Base-by-base conservation (phyloP, 352 stramenopile species). In the Phytophthora ohioensis region DNA sequence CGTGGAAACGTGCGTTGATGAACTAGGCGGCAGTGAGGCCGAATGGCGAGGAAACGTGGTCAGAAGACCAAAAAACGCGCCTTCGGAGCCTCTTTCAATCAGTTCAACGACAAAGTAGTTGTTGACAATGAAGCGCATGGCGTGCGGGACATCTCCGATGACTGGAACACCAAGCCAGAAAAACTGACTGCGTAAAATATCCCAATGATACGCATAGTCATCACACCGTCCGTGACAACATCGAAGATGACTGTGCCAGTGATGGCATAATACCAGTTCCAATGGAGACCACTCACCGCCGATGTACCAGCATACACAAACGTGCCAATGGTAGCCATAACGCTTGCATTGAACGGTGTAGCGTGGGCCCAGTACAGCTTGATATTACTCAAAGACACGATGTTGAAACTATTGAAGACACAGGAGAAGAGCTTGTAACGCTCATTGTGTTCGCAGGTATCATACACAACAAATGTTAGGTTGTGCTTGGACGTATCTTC, bases 261-360 rank as follows among this genome's bases (percentile, higher is more conserved):
- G 45, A 84, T 87, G 17, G 74, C 81, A 34, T 52, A 46, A 15
- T 78, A 79, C 81, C 81, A 88, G 60, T 88, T 87, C 79, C 81
- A 87, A 27, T 76, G 42, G 0, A 87, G 67, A 0, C 81, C 78
- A 21, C 65, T 84, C n/a, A 86, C 51, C 17, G 70, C 71, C 4
- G 87, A 62, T 8, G 78, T 85, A 3, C 58, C 67, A 4, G 76
- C 69, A 60, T 81, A 84, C 30, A 82, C 59, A 17, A 84, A 43
- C 5, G 71, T 82, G 0, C 80, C 80, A 9, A 82, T 63, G 21
- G 88, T 82, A 17, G 62, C 61, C 67, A 82, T 83, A 41, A 89
- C 53, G 36, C 71, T 86, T 9, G 74, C 63, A 67, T 87, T 90
- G 41, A 87, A 27, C 21, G 21, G 21, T 27, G 21, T 27, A 27